These are phyloP conservation scores for Wickerhamiella infanticola DNA, from an alignment of 1,139 yeast genomes.

Conservation along the genomic window DNA sequence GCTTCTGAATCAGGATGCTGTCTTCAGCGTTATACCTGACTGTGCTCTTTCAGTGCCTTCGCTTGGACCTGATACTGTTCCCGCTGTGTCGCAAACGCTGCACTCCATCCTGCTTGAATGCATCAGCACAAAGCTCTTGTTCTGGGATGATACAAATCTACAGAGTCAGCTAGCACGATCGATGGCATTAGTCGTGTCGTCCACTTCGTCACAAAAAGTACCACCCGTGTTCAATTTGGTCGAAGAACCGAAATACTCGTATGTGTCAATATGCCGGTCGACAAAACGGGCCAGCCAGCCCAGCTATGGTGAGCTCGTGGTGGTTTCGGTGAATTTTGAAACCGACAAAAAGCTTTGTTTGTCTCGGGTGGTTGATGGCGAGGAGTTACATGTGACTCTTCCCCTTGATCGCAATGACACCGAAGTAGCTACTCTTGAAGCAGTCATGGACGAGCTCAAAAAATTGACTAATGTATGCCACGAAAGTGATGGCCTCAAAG, in stretches of 20 bases:
- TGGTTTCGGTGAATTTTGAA: background rate
- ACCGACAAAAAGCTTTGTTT: background rate
- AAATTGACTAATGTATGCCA: background rate
- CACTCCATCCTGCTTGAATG: background rate
- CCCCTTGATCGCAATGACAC: background rate
- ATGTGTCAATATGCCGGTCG: background rate
- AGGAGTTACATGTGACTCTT: background rate
- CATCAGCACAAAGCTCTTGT: background rate
- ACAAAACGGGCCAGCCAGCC: background rate
- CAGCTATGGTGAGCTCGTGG: background rate
- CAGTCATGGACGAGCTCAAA: background rate
- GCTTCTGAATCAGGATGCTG: background rate
- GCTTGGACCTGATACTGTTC: background rate
- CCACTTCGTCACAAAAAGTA: background rate
- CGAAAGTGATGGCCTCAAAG: background rate
- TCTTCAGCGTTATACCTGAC: background rate
- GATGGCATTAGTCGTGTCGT: background rate
- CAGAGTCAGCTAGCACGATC: background rate
- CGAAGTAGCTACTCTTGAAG: background rate
- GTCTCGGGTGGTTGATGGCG: background rate
- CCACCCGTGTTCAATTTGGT: background rate
- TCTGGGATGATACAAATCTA: background rate
- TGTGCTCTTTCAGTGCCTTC: background rate
- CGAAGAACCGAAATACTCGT: conserved; percentile 1
- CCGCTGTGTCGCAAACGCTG: background rate